Percentiles rank a stretch among this genome's conserved stretches.
Conservation (phyloP, 805 yeast species). For the Blastobotrys americana region DNA sequence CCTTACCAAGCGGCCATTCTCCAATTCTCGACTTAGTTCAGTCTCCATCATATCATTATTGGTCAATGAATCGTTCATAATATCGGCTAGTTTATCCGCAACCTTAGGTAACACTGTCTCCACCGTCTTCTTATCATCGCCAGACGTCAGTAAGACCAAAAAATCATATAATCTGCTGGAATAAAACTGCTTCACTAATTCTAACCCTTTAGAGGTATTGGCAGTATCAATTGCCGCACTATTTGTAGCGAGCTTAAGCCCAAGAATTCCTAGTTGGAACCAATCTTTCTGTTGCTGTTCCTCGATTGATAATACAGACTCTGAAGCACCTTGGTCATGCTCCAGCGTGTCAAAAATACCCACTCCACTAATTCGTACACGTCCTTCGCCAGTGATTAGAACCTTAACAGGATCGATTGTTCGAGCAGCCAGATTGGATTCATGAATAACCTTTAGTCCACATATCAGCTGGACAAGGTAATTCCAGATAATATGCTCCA, state of each 20-base stretch:
- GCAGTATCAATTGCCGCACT: slow-evolving; percentile 12
- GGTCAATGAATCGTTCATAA: slow-evolving; percentile 18
- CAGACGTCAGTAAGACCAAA: slow-evolving; percentile 19
- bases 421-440: slow-evolving; percentile 55
- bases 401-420: slow-evolving; percentile 59
- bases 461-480: slow-evolving; percentile 67
- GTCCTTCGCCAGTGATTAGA: slow-evolving; percentile 60
- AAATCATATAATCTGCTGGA: slow-evolving; percentile 15
- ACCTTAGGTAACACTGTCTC: slow-evolving; percentile 11
- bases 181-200: slow-evolving; percentile 25
- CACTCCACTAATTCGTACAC: slow-evolving; percentile 63
- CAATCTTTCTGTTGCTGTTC: slow-evolving; percentile 50
- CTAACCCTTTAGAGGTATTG: slow-evolving; percentile 11
- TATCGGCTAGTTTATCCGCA: slow-evolving; percentile 20
- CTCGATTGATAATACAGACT: slow-evolving; percentile 7
- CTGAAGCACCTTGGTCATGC: slow-evolving; percentile 22
- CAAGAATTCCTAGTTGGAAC: slow-evolving; percentile 48
- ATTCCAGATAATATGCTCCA: slow-evolving; percentile 65
- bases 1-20: slow-evolving; percentile 81
- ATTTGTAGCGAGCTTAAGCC: slow-evolving; percentile 45
- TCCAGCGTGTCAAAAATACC: slow-evolving; percentile 65
- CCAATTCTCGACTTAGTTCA: slow-evolving; percentile 60
- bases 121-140: slow-evolving; percentile 6
- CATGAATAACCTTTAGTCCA: slow-evolving; percentile 64
- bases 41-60: slow-evolving; percentile 27